Conservation (phyloP, 1,284 basidiomycete genomes). For the Fomitopsis palustris region DNA sequence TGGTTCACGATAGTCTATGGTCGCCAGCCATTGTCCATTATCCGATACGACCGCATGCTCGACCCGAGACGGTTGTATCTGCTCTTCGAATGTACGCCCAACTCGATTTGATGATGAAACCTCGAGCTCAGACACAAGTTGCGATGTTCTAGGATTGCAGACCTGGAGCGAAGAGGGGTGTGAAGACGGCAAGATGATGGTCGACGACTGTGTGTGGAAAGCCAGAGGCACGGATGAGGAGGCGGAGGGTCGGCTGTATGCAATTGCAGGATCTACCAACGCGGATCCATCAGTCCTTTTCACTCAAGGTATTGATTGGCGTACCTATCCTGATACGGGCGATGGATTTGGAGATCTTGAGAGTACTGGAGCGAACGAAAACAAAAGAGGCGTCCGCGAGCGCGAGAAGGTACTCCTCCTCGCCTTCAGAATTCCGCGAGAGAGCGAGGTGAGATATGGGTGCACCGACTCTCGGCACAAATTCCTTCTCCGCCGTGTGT, state of each 20-base stretch:
- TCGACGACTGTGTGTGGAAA: slow-evolving; percentile 67
- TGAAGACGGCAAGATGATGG: slow-evolving; percentile 86
- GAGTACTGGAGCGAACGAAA: slow-evolving; percentile 72
- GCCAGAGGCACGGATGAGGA: slow-evolving; percentile 59
- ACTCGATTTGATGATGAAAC: slow-evolving; percentile 93
- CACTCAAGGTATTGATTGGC: slow-evolving; percentile 17
- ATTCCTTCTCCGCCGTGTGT: slow-evolving; percentile 83
- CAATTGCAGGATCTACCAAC: slow-evolving; percentile 42
- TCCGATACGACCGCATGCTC: slow-evolving; percentile 67
- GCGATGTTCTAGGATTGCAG: slow-evolving; percentile 74
- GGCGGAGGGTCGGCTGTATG: slow-evolving; percentile 37
- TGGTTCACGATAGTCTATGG: slow-evolving; percentile 75
- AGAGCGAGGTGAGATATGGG: slow-evolving; percentile 77
- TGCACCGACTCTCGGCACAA: slow-evolving; percentile 89
- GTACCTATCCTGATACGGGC: slow-evolving; percentile 77
- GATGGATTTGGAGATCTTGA: slow-evolving; percentile 74
- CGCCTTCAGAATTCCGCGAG: slow-evolving; percentile 41
- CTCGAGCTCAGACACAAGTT: slow-evolving; percentile 84
- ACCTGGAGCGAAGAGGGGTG: slow-evolving; percentile 94
- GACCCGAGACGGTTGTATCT: slow-evolving; percentile 76
- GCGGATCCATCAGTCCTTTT: background rate
- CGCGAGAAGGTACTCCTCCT: slow-evolving; percentile 87
- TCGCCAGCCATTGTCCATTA: slow-evolving; percentile 90
- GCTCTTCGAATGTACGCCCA: slow-evolving; percentile 78
- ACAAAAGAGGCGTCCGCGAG: slow-evolving; percentile 82